Conservation (phyloP, 345 rosid genomes). For the Boechera divaricarpa region DNA sequence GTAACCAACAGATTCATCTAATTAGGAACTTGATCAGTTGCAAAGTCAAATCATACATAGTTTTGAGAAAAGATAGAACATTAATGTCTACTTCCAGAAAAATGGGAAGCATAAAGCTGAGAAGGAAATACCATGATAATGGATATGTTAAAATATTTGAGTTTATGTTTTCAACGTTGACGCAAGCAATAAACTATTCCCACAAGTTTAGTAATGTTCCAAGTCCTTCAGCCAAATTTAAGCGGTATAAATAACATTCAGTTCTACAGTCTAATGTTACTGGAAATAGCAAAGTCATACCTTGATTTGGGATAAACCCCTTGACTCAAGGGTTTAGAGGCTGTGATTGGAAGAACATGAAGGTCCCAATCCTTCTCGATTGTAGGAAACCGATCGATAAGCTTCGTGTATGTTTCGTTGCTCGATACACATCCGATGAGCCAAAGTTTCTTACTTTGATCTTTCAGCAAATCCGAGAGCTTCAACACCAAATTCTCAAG, state of each 20-base stretch:
- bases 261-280: background rate
- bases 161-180: constrained; percentile 28
- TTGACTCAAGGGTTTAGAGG: constrained; percentile 45
- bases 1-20: constrained; percentile 50
- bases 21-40: background rate
- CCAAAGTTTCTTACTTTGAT: constrained; percentile 49
- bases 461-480: constrained; percentile 53
- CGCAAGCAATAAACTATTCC: constrained; percentile 34
- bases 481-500: constrained; percentile 48
- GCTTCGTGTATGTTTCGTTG: constrained; percentile 55
- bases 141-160: constrained; percentile 31
- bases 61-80: constrained; percentile 22
- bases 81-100: constrained; percentile 8
- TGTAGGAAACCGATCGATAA: constrained; percentile 52
- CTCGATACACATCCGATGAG: constrained; percentile 56
- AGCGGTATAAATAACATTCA: background rate
- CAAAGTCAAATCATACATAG: background rate
- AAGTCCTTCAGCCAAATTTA: background rate
- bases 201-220: constrained; percentile 1
- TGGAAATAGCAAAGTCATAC: constrained; percentile 39
- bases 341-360: constrained; percentile 60
- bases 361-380: constrained; percentile 70
- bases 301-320: constrained; percentile 59
- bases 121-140: constrained; percentile 5
- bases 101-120: constrained; percentile 22